These are phyloP conservation scores for Nyssa sinensis DNA, from an alignment of 148 eudicot genomes.

Conservation along the genomic window DNA sequence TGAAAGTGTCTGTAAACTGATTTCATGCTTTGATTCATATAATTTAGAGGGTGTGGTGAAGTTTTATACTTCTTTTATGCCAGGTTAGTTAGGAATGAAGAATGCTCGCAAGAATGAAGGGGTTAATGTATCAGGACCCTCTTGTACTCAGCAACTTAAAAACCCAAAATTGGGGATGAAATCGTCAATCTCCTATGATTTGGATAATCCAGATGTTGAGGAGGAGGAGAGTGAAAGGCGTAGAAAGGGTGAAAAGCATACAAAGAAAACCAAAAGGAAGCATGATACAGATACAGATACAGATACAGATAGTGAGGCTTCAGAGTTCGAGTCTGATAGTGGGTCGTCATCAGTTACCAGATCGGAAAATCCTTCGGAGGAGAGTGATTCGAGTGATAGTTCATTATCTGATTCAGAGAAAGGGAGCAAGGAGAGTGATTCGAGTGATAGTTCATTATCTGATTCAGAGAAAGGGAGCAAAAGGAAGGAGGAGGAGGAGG, in stretches of 20 bases:
- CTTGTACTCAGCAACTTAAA: slow-evolving; percentile 77
- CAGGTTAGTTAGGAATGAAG: too few species aligned
- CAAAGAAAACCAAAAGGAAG: slow-evolving; percentile 72
- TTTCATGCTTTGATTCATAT: not conserved
- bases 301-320: slow-evolving; percentile 63
- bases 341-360: slow-evolving; percentile 52
- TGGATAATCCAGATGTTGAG: slow-evolving; percentile 57
- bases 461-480: slow-evolving; percentile 78
- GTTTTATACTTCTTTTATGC: too few species aligned
- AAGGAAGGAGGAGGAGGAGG: slow-evolving; percentile 50
- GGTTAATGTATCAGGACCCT: slow-evolving; percentile 80
- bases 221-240: slow-evolving; percentile 30
- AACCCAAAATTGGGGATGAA: slow-evolving; percentile 83
- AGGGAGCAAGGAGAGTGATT: slow-evolving; percentile 66
- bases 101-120: slow-evolving; percentile 62
- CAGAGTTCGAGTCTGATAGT: slow-evolving; percentile 72
- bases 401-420: slow-evolving; percentile 76
- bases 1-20: not conserved
- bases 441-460: slow-evolving; percentile 62
- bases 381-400: slow-evolving; percentile 66
- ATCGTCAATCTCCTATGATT: slow-evolving; percentile 37
- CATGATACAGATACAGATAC: slow-evolving; percentile 57
- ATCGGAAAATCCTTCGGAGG: slow-evolving; percentile 60
- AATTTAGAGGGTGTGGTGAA: not conserved
- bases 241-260: slow-evolving; percentile 38